phyloP scores from a whole-genome alignment of 805 yeast genomes.

The Starmerella scarabaei region DNA sequence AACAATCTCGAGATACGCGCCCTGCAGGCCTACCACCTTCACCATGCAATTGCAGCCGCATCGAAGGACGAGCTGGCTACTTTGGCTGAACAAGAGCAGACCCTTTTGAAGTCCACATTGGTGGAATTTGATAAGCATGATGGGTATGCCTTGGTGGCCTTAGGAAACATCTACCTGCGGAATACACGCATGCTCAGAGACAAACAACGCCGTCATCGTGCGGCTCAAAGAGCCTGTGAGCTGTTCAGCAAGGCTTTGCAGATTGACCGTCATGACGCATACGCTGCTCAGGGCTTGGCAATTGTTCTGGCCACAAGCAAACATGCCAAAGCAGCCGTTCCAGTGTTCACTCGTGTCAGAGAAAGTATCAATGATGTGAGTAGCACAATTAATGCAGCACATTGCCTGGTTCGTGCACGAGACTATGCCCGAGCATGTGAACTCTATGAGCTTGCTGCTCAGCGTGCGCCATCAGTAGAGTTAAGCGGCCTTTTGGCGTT shows the following conservation, averaged over 20 bases:
- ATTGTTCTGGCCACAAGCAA: conserved; percentile 81
- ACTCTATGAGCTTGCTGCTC: conserved; percentile 65
- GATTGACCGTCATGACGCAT: conserved; percentile 72
- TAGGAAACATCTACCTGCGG: conserved; percentile 71
- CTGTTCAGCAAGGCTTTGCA: conserved; percentile 77
- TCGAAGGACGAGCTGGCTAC: conserved; percentile 28
- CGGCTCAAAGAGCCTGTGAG: conserved; percentile 83
- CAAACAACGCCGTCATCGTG: conserved; percentile 43
- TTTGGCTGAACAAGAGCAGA: conserved; percentile 45
- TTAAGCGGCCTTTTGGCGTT: conserved; percentile 10
- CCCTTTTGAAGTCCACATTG: conserved; percentile 74
- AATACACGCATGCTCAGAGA: conserved; percentile 52
- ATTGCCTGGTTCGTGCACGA: conserved; percentile 68
- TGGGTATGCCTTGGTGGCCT: conserved; percentile 71
- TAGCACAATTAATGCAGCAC: conserved; percentile 75
- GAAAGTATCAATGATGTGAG: conserved; percentile 73
- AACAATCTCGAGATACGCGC: conserved; percentile 74
- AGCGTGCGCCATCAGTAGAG: conserved; percentile 31
- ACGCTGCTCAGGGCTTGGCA: conserved; percentile 97
- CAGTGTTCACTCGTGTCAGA: conserved; percentile 73
- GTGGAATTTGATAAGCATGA: conserved; percentile 72
- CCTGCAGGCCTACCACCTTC: conserved; percentile 80
- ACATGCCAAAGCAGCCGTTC: conserved; percentile 55
- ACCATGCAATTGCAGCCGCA: conserved; percentile 12
- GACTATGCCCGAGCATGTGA: conserved; percentile 82